phyloP scores from a whole-genome alignment of 441 rosid genomes.

The Pelargonium fulgidum region DNA sequence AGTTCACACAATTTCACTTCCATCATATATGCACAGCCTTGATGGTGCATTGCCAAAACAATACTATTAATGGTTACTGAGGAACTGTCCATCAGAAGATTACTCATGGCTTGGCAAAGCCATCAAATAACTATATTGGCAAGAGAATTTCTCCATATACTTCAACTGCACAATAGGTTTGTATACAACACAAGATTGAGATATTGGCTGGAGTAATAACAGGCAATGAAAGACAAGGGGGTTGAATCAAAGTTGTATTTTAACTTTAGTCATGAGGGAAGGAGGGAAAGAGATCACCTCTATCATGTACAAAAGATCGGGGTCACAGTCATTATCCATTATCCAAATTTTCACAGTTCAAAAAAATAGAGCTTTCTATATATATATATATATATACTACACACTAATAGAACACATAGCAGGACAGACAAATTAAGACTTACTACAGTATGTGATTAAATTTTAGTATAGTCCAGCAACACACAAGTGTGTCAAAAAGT shows the following conservation, averaged over 20 bases:
- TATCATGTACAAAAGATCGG: no score
- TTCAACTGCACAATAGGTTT: not conserved
- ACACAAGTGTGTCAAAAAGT: not conserved
- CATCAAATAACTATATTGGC: not conserved
- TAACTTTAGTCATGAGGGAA: no score
- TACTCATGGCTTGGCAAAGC: not conserved
- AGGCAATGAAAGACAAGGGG: not conserved
- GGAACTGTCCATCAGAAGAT: not conserved
- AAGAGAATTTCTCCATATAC: not conserved
- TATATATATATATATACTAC: not conserved
- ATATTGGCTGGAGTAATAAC: not conserved
- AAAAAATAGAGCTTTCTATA: not conserved
- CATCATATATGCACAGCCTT: not conserved
- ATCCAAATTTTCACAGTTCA: not conserved
- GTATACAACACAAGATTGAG: no score
- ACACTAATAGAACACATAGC: no score
- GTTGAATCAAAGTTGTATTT: not conserved
- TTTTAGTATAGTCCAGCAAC: conserved; percentile 7
- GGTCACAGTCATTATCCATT: not conserved
- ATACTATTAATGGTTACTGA: not conserved
- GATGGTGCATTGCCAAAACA: not conserved
- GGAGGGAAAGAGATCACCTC: no score
- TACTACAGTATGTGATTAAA: not conserved
- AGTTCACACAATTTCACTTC: not conserved
- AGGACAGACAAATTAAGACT: not conserved